phyloP scores from a whole-genome alignment of 805 yeast genomes.

The Grigorovia jiainica region DNA sequence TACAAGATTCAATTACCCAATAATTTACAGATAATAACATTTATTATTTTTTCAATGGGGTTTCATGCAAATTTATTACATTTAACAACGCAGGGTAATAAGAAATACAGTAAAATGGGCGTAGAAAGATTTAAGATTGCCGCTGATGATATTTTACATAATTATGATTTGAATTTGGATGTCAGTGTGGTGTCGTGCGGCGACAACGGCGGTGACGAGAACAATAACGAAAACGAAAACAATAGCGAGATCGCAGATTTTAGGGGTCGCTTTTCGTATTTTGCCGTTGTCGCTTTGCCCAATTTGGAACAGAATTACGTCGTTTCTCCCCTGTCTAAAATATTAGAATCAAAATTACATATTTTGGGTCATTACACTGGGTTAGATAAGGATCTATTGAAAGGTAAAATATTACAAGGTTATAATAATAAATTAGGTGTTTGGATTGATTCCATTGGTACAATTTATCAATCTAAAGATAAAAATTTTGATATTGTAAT shows the following conservation, averaged over 20 bases:
- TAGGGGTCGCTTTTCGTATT: conserved; percentile 16
- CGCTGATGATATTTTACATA: conserved; percentile 42
- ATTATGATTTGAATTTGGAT: no score
- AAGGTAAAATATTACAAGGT: conserved; percentile 20
- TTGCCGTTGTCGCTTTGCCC: conserved; percentile 22
- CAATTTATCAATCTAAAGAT: conserved; percentile 10
- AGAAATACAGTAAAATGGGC: conserved; percentile 57
- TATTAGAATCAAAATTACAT: conserved; percentile 15
- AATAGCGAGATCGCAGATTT: background rate
- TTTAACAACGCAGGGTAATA: conserved; percentile 63
- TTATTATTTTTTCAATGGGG: conserved; percentile 75
- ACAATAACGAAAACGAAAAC: conserved; percentile 13
- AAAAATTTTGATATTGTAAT: conserved; percentile 13
- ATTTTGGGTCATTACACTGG: conserved; percentile 17
- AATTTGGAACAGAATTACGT: conserved; percentile 21
- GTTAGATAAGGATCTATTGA: conserved; percentile 8
- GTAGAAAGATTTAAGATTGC: conserved; percentile 60
- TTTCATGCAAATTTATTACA: conserved; percentile 82
- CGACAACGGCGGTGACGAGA: no score
- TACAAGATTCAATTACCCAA: conserved; percentile 28
- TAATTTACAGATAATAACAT: conserved; percentile 22
- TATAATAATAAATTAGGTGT: conserved; percentile 12
- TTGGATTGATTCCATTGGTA: conserved; percentile 9
- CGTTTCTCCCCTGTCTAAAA: conserved; percentile 25
- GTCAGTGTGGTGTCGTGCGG: no score